Conservation (phyloP, 495 filamentous ascomycete species). For the Apiosordaria backusii region DNA sequence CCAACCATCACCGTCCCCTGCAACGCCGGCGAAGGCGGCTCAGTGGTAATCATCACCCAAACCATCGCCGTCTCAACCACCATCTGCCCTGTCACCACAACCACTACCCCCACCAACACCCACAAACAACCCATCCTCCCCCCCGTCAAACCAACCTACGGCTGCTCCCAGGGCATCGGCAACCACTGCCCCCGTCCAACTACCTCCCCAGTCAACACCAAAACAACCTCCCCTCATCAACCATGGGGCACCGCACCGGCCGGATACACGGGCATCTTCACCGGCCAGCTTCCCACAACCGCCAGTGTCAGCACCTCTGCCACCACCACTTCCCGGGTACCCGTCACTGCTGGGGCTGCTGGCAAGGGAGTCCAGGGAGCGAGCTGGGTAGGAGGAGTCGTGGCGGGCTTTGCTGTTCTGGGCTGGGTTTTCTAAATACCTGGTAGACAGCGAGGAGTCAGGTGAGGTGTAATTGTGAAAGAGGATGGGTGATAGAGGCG, state of each 20-base stretch:
- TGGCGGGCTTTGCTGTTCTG: neutral
- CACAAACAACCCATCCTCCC: neutral
- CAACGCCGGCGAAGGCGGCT: too few species aligned
- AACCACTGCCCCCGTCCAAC: neutral
- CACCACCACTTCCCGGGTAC: neutral
- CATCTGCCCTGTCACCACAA: slow-evolving; percentile 23
- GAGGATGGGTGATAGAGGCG: too few species aligned
- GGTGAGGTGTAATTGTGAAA: too few species aligned
- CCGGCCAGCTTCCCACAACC: neutral
- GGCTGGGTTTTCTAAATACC: neutral
- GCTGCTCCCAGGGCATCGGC: slow-evolving; percentile 6
- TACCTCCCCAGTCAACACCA: neutral
- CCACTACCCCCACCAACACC: neutral
- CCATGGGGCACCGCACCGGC: neutral
- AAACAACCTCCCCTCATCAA: neutral
- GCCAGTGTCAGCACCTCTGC: neutral
- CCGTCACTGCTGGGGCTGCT: neutral
- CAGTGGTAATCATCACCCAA: slow-evolving; percentile 37
- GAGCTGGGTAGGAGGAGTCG: neutral
- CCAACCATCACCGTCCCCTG: slow-evolving; percentile 50
- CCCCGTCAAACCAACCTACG: neutral
- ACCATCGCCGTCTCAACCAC: slow-evolving; percentile 25
- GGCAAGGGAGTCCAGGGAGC: neutral
- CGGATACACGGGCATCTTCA: neutral
- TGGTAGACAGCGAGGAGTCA: too few species aligned